Conservation (phyloP, 306 rosid species). For the Prunus mira region DNA sequence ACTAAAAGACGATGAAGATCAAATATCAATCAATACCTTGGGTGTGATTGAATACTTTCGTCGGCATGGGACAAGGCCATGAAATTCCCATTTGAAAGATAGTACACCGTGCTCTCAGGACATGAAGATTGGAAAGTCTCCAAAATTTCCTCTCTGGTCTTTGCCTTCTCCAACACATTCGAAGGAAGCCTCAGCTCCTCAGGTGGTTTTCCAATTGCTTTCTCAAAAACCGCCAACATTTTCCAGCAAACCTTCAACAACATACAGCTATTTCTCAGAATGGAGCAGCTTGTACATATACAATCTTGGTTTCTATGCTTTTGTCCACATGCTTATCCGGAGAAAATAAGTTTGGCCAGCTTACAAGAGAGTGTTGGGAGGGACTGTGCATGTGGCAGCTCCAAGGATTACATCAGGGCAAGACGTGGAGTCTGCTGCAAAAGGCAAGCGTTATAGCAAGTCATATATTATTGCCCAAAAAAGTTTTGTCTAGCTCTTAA, state of each 20-base stretch:
- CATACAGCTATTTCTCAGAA: neutral
- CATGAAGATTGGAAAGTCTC: conserved; percentile 28
- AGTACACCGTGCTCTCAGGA: conserved; percentile 35
- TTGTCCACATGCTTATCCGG: conserved; percentile 1
- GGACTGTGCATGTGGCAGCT: conserved; percentile 37
- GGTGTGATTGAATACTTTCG: conserved; percentile 33
- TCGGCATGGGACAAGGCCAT: conserved; percentile 43
- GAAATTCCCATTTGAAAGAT: conserved; percentile 44
- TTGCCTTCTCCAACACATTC: conserved; percentile 20
- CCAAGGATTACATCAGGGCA: neutral
- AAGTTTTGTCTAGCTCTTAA: neutral
- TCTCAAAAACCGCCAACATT: conserved; percentile 56
- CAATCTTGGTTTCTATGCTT: neutral
- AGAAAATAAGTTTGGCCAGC: neutral
- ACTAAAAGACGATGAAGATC: no score
- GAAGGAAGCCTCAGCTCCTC: conserved; percentile 49
- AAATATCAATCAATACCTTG: conserved; percentile 33
- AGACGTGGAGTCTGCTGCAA: conserved; percentile 30
- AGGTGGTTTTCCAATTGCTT: conserved; percentile 50
- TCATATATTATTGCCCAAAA: conserved; percentile 6
- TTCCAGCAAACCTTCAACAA: conserved; percentile 1
- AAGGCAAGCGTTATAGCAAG: conserved; percentile 19
- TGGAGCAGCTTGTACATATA: neutral
- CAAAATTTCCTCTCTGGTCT: conserved; percentile 35
- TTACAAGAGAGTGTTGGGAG: conserved; percentile 15